A percentile compares a stretch with the other conserved stretches of the same genome.
phyloP scores from a whole-genome alignment of 169 alveolate genomes.

The Haemoproteus tartakovskyi region DNA sequence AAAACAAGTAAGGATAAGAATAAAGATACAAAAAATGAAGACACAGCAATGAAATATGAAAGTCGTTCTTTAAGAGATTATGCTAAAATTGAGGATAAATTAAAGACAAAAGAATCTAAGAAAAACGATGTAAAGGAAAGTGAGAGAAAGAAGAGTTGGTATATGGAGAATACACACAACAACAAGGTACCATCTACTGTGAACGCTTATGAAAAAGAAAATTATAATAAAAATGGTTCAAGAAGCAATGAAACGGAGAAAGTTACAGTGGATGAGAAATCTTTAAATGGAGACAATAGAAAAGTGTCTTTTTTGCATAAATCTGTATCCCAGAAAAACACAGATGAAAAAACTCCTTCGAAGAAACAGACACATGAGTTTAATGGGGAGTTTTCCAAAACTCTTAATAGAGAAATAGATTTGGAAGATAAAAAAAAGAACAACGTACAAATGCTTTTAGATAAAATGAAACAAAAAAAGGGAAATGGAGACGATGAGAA shows the following conservation, averaged over 20 bases:
- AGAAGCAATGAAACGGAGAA: neutral
- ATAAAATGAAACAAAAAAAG: constrained; percentile 47
- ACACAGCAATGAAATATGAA: neutral
- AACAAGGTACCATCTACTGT: no score
- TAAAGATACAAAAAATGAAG: constrained; percentile 12
- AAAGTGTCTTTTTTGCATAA: neutral
- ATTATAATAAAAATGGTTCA: neutral
- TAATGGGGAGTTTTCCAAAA: neutral
- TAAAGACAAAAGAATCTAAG: constrained; percentile 2
- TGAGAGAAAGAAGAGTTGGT: no score
- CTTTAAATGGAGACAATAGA: neutral
- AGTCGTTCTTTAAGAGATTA: neutral
- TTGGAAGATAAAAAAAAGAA: constrained; percentile 44
- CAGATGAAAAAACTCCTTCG: neutral
- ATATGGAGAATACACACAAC: no score
- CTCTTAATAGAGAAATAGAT: neutral
- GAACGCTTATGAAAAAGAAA: neutral
- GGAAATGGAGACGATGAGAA: constrained; percentile 17
- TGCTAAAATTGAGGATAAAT: neutral
- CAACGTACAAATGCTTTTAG: constrained; percentile 31
- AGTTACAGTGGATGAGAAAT: no score
- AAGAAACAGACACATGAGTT: neutral
- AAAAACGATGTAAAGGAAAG: constrained; percentile 2
- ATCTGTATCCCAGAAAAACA: neutral
- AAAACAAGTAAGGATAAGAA: neutral